A percentile compares a stretch with the other conserved stretches of the same genome.
Conservation (phyloP, 805 yeast species). For the Saturnispora halmiae region DNA sequence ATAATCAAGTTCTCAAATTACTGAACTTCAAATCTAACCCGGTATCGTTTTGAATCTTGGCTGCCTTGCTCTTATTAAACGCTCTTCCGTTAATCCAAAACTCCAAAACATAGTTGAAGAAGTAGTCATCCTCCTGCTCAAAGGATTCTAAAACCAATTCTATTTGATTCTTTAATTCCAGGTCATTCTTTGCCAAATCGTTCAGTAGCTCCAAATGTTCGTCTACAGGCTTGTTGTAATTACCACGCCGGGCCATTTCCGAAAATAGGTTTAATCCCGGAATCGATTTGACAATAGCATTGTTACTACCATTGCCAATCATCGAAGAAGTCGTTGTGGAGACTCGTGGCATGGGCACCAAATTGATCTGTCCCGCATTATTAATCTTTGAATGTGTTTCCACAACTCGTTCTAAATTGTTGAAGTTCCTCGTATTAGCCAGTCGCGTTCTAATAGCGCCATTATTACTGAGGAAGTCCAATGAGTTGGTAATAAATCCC, state of each 20-base stretch:
- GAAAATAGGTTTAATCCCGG: slow-evolving; percentile 16
- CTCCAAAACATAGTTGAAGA: slow-evolving; percentile 27
- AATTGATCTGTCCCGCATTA: background rate
- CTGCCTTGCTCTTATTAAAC: slow-evolving; percentile 22
- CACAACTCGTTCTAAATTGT: slow-evolving; percentile 17
- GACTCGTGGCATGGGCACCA: slow-evolving; percentile 10
- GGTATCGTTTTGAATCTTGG: slow-evolving; percentile 16
- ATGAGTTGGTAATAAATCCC: slow-evolving; percentile 25
- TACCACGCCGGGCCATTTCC: background rate
- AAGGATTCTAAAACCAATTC: slow-evolving; percentile 24
- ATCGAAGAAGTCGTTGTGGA: slow-evolving; percentile 5
- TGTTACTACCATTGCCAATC: background rate
- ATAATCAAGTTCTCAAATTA: slow-evolving; percentile 1
- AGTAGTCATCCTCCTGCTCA: slow-evolving; percentile 28
- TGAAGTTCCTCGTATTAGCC: slow-evolving; percentile 24
- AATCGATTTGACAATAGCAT: slow-evolving; percentile 11
- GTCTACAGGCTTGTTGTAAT: slow-evolving; percentile 21
- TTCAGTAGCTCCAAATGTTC: slow-evolving; percentile 22
- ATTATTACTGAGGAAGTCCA: slow-evolving; percentile 25
- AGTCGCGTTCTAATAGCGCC: slow-evolving; percentile 18
- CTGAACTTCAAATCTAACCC: slow-evolving; percentile 5
- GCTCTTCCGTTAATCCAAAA: slow-evolving; percentile 28
- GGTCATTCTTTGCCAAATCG: slow-evolving; percentile 27
- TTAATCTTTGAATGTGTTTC: slow-evolving; percentile 2
- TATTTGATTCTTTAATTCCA: slow-evolving; percentile 23